phyloP scores from a whole-genome alignment of 345 rosid genomes.

The Microcos paniculata region DNA sequence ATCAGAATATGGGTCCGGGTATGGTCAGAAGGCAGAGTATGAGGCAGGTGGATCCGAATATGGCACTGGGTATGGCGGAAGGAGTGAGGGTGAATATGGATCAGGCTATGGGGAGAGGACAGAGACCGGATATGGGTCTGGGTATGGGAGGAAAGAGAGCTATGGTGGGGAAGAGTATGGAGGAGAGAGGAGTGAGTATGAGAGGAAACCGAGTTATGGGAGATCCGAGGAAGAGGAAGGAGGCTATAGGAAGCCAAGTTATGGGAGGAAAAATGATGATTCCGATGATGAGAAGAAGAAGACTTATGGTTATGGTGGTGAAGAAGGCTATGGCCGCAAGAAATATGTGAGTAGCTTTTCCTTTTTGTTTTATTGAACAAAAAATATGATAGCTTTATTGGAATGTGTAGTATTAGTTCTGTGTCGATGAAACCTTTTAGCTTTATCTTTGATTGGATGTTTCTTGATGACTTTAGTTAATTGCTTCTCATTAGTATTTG shows the following conservation, averaged over 20 bases:
- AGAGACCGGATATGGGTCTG: conserved; percentile 25
- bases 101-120: conserved; percentile 32
- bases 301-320: conserved; percentile 51
- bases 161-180: conserved; percentile 29
- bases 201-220: conserved; percentile 34
- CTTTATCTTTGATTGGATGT: background rate
- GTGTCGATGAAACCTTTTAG: background rate
- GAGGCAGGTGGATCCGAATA: conserved; percentile 29
- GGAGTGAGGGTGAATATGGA: conserved; percentile 2
- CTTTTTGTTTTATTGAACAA: background rate
- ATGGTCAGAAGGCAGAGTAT: conserved; percentile 32
- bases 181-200: conserved; percentile 25
- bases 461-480: background rate
- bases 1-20: conserved; percentile 40
- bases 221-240: conserved; percentile 44
- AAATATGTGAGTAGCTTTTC: conserved; percentile 58
- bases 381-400: background rate
- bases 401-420: background rate
- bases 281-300: conserved; percentile 38
- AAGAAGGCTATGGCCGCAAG: conserved; percentile 77
- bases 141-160: conserved; percentile 23
- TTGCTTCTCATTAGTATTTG: background rate
- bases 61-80: conserved; percentile 43
- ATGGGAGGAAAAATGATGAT: conserved; percentile 54
- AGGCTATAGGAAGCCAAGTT: conserved; percentile 36